Evolutionary conservation across 495 filamentous ascomycete genomes (phyloP).

Genomic region (Hypoxylon trugodes): DNA sequence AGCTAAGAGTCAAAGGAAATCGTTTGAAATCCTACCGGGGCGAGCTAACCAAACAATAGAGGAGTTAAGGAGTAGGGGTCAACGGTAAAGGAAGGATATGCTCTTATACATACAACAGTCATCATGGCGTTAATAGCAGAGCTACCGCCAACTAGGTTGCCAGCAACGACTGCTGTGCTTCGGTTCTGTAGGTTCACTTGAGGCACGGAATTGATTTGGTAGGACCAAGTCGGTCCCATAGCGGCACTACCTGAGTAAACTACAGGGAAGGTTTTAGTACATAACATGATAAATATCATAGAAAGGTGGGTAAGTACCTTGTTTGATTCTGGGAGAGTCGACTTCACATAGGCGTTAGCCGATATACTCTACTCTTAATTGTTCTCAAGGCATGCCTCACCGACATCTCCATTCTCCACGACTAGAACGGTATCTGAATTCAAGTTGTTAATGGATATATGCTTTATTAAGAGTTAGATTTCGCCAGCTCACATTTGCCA

Average conservation of each 20-base stretch:
- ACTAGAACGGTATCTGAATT: constrained; percentile 54
- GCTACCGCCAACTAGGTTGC: constrained; percentile 54
- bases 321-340: constrained; percentile 40
- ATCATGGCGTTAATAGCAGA: constrained; percentile 59
- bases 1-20: no score
- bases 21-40: no score
- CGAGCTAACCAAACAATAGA: no score
- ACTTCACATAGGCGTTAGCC: constrained; percentile 25
- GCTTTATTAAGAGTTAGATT: background rate
- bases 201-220: constrained; percentile 53
- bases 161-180: constrained; percentile 41
- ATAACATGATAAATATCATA: no score
- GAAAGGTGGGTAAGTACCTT: no score
- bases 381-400: constrained; percentile 14
- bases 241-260: constrained; percentile 39
- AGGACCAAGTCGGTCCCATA: constrained; percentile 51
- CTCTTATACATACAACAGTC: no score
- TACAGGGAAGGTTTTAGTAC: no score
- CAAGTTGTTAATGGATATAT: background rate
- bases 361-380: background rate
- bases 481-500: constrained; percentile 36
- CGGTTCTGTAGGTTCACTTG: constrained; percentile 49
- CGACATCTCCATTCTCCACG: constrained; percentile 59
- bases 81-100: no score
- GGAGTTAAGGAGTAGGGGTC: no score